phyloP scores from a whole-genome alignment of 2,329 filamentous ascomycete species.

The Fusarium lyarnte region DNA sequence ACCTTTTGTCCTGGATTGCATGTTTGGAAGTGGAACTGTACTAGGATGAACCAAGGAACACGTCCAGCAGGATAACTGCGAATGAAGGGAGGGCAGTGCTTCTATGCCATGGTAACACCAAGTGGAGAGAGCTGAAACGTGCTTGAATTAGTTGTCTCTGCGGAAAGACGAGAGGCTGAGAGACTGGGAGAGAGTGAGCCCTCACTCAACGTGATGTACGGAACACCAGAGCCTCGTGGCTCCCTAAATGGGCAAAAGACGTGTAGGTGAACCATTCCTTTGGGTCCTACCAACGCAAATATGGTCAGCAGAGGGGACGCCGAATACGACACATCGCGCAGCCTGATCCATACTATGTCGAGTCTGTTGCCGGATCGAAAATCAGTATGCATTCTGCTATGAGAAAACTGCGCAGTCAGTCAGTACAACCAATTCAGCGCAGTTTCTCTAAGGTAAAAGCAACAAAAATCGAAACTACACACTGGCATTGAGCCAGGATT shows the following conservation, averaged over 20 bases:
- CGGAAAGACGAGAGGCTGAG: neutral
- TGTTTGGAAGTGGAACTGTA: neutral
- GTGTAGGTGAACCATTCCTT: slow-evolving; percentile 17
- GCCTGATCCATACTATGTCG: slow-evolving; percentile 4
- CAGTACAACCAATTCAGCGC: neutral
- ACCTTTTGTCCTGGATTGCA: neutral
- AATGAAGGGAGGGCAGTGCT: slow-evolving; percentile 12
- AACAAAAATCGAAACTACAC: slow-evolving; percentile 28
- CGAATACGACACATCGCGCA: slow-evolving; percentile 5
- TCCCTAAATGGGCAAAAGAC: neutral
- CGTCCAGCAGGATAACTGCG: neutral
- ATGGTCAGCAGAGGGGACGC: slow-evolving; percentile 8
- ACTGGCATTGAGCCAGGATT: slow-evolving; percentile 14
- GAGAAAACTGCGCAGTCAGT: neutral
- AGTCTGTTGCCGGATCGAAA: neutral
- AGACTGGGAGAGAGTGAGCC: neutral
- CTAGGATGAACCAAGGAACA: slow-evolving; percentile 12
- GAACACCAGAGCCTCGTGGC: slow-evolving; percentile 3
- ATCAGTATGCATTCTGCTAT: neutral
- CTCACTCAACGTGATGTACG: neutral
- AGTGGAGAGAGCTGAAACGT: slow-evolving; percentile 29
- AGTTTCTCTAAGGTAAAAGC: slow-evolving; percentile 28
- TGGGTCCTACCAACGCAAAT: slow-evolving; percentile 1
- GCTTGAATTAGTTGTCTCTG: slow-evolving; percentile 19
- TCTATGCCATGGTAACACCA: neutral